Conservation (phyloP, 2,329 filamentous ascomycete genomes). For the Simplicillium aogashimaense region DNA sequence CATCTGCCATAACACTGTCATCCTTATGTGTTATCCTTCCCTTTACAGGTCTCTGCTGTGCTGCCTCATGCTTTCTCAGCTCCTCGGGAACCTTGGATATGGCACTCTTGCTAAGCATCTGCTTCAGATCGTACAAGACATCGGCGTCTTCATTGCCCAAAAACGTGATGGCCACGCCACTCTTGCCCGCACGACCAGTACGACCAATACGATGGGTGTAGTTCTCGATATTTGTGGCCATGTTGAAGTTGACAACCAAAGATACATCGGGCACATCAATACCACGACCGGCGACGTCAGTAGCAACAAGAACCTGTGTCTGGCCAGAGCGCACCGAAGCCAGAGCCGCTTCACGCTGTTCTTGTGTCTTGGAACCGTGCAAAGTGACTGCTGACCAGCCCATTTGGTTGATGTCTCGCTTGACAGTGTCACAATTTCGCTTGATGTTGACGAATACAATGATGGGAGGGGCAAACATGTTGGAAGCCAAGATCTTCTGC, state of each 20-base stretch:
- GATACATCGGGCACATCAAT: conserved; percentile 94
- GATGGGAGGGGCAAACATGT: conserved; percentile 78
- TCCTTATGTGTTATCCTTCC: conserved; percentile 19
- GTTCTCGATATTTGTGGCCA: conserved; percentile 84
- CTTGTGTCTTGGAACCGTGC: conserved; percentile 94
- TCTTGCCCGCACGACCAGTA: conserved; percentile 95
- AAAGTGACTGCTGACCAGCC: conserved; percentile 84
- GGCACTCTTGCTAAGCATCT: conserved; percentile 86
- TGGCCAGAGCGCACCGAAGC: conserved; percentile 71
- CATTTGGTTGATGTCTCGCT: conserved; percentile 87
- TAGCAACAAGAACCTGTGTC: conserved; percentile 86
- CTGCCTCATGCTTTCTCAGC: conserved; percentile 76
- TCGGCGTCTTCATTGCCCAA: conserved; percentile 83
- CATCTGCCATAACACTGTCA: conserved; percentile 2
- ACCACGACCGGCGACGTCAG: conserved; percentile 91
- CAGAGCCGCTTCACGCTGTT: conserved; percentile 90
- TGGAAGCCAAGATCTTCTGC: conserved; percentile 74
- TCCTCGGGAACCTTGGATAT: conserved; percentile 90
- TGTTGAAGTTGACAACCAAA: conserved; percentile 97
- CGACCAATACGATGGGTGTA: conserved; percentile 96
- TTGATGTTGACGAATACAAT: conserved; percentile 99
- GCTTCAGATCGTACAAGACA: conserved; percentile 86
- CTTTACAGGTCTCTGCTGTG: conserved; percentile 66
- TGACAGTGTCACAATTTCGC: conserved; percentile 92
- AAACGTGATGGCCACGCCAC: conserved; percentile 92